Base-by-base conservation (phyloP, 768 basidiomycete genomes). In the Mycena vulgaris region DNA sequence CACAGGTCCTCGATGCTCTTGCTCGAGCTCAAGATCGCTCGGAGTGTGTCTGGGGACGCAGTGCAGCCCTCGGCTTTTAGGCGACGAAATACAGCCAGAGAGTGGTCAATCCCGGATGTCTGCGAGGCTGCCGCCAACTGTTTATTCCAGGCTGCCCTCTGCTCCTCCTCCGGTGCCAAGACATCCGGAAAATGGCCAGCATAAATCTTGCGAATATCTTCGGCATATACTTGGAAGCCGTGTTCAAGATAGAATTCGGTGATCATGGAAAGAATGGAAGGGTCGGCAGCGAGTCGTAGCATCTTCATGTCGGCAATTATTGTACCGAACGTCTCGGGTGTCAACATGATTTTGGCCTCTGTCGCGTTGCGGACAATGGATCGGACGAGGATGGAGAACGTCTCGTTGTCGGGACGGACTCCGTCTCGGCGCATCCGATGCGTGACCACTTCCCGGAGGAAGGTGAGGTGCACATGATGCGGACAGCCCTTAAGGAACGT, bases 351-450 rank as follows among this genome's bases (percentile, higher is more conserved):
- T 10, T 77, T 78, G 14, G 82, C 76, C n/a, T 57, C 58, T 9
- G 69, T 66, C 13, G 80, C 78, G 30, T 76, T 72, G 33, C 79
- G 75, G 79, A 83, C 82, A 28, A 80, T 80, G n/a, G 84, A 81
- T 17, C 79, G 83, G 65, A 90, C 82, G 69, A 91, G 82, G 55
- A 88, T 81, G 55, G 77, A 76, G 79, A 86, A 90, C 0, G 89
- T 88, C 51, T 83, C 78, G 60, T 80, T 83, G 25, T 81, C 82
- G 7, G 89, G 87, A 49, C 68, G 68, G 23, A 69, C 64, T n/a
- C 72, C 72, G 19, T 65, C 48, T 21, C 30, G 75, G 45, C 75
- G 79, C 83, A 84, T 84, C 67, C 53, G 56, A 69, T 79, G 72
- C 68, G 81, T 75, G 69, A 85, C 75, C 30, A 80, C 70, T 70